Conservation (phyloP, 352 stramenopile species). For the Plasmopara halstedii region DNA sequence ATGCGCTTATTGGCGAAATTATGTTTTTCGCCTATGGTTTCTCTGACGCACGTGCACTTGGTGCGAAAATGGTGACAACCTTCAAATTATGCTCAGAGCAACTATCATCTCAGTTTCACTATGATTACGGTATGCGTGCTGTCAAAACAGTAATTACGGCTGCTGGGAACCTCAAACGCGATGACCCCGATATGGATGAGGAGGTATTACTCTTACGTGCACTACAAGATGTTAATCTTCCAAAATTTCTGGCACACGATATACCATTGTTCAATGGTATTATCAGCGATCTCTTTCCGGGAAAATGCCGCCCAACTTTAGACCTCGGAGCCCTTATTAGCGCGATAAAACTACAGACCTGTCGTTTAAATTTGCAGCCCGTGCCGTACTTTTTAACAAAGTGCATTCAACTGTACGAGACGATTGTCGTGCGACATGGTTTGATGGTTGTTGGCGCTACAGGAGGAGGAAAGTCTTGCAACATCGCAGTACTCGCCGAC, state of each 20-base stretch:
- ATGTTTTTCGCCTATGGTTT: conserved; percentile 89
- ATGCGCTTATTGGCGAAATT: conserved; percentile 85
- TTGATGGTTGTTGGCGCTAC: conserved; percentile 94
- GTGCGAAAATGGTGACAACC: conserved; percentile 84
- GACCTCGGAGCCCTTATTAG: conserved; percentile 83
- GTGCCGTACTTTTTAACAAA: conserved; percentile 92
- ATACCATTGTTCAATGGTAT: conserved; percentile 95
- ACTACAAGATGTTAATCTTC: conserved; percentile 94
- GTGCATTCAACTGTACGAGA: conserved; percentile 93
- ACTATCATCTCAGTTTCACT: conserved; percentile 85
- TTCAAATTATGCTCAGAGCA: conserved; percentile 89
- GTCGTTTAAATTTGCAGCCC: conserved; percentile 77
- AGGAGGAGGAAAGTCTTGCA: conserved; percentile 85
- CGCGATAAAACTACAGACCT: conserved; percentile 86
- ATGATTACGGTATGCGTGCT: conserved; percentile 88
- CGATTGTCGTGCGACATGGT: conserved; percentile 90
- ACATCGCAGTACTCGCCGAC: conserved; percentile 87
- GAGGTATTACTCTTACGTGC: conserved; percentile 89
- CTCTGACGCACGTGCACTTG: conserved; percentile 28
- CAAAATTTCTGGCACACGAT: conserved; percentile 93
- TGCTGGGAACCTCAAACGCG: conserved; percentile 86
- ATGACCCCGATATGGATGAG: conserved; percentile 89
- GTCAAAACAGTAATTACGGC: conserved; percentile 88
- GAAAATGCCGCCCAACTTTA: conserved; percentile 80
- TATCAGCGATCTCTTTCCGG: conserved; percentile 92